Evolutionary conservation across 2,329 filamentous ascomycete species (phyloP).

Genomic region (Aspergillus texensis): DNA sequence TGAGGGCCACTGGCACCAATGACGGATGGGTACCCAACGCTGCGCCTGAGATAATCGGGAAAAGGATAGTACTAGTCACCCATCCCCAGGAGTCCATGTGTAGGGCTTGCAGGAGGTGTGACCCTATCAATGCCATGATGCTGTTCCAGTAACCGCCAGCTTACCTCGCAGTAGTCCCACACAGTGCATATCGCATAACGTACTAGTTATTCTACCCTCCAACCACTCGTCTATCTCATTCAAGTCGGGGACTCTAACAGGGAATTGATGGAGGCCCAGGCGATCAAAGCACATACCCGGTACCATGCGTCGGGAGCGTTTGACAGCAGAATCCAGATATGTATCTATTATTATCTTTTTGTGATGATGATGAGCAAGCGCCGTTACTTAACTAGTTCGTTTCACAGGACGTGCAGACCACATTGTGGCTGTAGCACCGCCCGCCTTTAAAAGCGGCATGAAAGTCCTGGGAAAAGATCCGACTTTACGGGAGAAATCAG

Average conservation of each 20-base stretch:
- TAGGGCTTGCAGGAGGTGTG: slow-evolving; percentile 5
- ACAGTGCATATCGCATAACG: slow-evolving; percentile 7
- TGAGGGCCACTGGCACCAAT: slow-evolving; percentile 11
- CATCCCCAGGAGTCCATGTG: slow-evolving; percentile 2
- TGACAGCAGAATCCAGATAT: background rate
- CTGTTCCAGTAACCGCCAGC: slow-evolving; percentile 16
- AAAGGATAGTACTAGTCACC: background rate
- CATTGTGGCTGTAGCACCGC: slow-evolving; percentile 1
- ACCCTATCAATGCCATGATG: slow-evolving; percentile 2
- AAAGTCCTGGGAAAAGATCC: background rate
- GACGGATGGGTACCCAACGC: slow-evolving; percentile 9
- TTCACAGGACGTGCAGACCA: background rate
- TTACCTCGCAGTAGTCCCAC: background rate
- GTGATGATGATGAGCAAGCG: background rate
- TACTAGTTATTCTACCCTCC: background rate
- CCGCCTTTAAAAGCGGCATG: background rate
- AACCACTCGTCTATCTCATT: slow-evolving; percentile 1
- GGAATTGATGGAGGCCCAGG: background rate
- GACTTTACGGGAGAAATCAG: background rate
- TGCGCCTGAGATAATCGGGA: slow-evolving; percentile 2
- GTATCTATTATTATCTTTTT: slow-evolving; percentile 4
- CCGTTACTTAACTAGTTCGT: background rate
- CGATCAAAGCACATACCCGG: background rate
- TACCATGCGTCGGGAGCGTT: background rate
- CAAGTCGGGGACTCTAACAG: background rate